A percentile compares a stretch with the other conserved stretches of the same genome.
Evolutionary conservation across 306 rosid species (phyloP).

Genomic region (Hylodesmum podocarpum): DNA sequence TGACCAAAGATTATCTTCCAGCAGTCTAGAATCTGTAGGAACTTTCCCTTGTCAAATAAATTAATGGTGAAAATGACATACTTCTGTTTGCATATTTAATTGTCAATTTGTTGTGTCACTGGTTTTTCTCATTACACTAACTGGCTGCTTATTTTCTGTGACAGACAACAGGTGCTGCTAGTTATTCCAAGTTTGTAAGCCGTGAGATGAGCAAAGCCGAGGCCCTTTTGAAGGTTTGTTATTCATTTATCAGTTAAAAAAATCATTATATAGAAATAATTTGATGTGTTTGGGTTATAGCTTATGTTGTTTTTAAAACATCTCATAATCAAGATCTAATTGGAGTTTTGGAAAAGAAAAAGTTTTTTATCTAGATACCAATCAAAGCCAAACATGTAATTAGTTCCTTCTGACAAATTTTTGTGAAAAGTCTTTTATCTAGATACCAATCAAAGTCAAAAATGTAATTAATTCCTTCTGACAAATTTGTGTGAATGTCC

Average conservation of each 20-base stretch:
- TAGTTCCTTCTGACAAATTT: neutral
- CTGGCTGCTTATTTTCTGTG: slow-evolving; percentile 25
- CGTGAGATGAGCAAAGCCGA: slow-evolving; percentile 99
- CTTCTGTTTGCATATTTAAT: slow-evolving; percentile 5
- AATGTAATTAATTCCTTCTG: neutral
- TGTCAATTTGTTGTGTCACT: neutral
- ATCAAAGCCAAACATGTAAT: slow-evolving; percentile 12
- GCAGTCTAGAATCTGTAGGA: neutral
- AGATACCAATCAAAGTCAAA: slow-evolving; percentile 2
- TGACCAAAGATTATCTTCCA: neutral
- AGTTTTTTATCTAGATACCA: neutral
- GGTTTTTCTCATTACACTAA: slow-evolving; percentile 1
- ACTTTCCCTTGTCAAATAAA: slow-evolving; percentile 1
- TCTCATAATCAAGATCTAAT: neutral
- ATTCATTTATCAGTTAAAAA: slow-evolving; percentile 10
- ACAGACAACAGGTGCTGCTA: slow-evolving; percentile 92
- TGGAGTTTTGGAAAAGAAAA: neutral
- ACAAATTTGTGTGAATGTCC: slow-evolving; percentile 20
- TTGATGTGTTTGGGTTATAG: neutral
- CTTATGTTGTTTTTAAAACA: neutral
- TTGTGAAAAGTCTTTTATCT: neutral
- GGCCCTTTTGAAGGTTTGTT: slow-evolving; percentile 89
- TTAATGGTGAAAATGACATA: neutral
- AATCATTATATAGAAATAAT: neutral
- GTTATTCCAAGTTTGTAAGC: slow-evolving; percentile 91